Percentiles rank a stretch among this genome's conserved stretches.
Evolutionary conservation across 2,329 filamentous ascomycete species (phyloP).

Genomic region (Claviceps capensis): DNA sequence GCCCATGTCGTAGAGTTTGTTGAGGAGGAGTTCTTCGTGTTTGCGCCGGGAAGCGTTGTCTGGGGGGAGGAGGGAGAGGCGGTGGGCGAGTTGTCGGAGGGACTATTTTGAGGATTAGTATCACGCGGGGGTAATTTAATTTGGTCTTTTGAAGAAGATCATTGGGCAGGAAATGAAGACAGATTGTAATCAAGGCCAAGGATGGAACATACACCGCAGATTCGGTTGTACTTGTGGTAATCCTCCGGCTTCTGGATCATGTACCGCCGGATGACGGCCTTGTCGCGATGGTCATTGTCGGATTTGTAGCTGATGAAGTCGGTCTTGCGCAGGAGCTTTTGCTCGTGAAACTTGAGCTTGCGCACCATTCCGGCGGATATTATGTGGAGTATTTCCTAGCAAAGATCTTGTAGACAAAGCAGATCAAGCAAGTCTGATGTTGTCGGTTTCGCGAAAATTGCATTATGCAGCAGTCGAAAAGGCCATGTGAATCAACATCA

Average conservation of each 20-base stretch:
- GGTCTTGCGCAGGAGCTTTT: conserved; percentile 83
- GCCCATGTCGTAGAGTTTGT: conserved; percentile 90
- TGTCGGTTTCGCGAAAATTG: too few relatives aligned
- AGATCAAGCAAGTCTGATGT: too few relatives aligned
- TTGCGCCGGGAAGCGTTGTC: conserved; percentile 66
- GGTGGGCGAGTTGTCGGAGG: conserved; percentile 81
- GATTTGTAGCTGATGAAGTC: conserved; percentile 92
- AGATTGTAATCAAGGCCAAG: background rate
- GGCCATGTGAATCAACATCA: too few relatives aligned
- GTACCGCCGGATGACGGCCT: conserved; percentile 68
- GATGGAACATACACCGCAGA: conserved; percentile 48
- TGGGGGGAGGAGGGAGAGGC: conserved; percentile 69
- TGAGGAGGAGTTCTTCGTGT: conserved; percentile 74
- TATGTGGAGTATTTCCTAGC: background rate
- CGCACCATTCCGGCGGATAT: conserved; percentile 55
- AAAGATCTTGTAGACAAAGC: too few relatives aligned
- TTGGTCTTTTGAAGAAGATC: background rate
- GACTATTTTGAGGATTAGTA: conserved; percentile 32
- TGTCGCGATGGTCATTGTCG: conserved; percentile 76
- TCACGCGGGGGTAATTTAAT: background rate
- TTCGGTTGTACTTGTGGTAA: conserved; percentile 53
- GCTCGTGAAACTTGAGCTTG: conserved; percentile 93
- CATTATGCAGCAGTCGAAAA: too few relatives aligned
- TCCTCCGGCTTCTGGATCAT: conserved; percentile 82
- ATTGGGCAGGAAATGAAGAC: background rate